Percentiles rank a stretch among this genome's conserved stretches.
These are phyloP conservation scores for Theileria annulata DNA, from an alignment of 169 alveolate genomes.

Conservation along the genomic window DNA sequence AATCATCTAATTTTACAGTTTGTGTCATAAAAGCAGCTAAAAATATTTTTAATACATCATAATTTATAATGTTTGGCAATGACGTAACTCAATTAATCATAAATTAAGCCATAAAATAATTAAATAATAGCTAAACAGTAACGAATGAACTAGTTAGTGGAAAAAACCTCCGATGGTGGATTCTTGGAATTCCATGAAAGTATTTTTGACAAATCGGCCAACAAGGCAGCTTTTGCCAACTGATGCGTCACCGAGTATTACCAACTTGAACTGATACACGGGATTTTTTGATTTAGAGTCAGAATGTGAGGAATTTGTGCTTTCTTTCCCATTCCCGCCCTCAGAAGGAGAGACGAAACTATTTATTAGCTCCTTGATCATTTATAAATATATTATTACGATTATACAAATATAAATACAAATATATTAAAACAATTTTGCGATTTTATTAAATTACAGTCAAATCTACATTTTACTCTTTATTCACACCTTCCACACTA, in stretches of 20 bases:
- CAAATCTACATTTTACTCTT: slow-evolving; percentile 7
- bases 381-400: not conserved
- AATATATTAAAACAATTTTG: not conserved
- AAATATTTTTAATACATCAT: not conserved
- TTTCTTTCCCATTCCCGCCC: not conserved
- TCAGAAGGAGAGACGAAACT: slow-evolving; percentile 8
- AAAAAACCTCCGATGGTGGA: slow-evolving; percentile 87
- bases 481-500: slow-evolving; percentile 6
- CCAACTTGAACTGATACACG: slow-evolving; percentile 62
- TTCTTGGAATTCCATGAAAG: slow-evolving; percentile 83
- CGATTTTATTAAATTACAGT: slow-evolving; percentile 6
- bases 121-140: too few relatives aligned
- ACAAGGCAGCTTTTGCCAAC: slow-evolving; percentile 90
- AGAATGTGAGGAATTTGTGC: not conserved
- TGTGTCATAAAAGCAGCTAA: slow-evolving; percentile 89
- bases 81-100: not conserved
- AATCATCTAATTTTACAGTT: slow-evolving; percentile 77
- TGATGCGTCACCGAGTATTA: slow-evolving; percentile 88
- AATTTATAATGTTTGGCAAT: too few relatives aligned
- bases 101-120: not conserved
- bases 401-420: not conserved
- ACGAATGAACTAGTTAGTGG: not conserved
- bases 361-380: slow-evolving; percentile 5
- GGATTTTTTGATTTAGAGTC: slow-evolving; percentile 22
- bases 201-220: slow-evolving; percentile 81